phyloP scores from a whole-genome alignment of 768 basidiomycete genomes.

The Pleurotus eryngii region DNA sequence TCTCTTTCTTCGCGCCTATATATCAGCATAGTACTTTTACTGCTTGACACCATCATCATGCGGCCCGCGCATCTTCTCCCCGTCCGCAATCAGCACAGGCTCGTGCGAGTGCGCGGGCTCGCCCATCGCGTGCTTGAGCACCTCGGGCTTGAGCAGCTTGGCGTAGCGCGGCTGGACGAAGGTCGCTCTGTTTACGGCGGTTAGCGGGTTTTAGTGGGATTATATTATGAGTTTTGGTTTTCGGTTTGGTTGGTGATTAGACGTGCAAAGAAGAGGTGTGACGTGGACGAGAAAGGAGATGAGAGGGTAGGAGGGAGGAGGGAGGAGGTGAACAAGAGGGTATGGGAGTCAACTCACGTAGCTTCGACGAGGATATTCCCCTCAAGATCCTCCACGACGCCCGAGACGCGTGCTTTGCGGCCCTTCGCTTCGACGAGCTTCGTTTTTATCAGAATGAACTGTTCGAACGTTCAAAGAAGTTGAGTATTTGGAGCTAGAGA shows the following conservation, averaged over 20 bases:
- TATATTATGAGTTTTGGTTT: not conserved
- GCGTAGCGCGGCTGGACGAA: constrained; percentile 93
- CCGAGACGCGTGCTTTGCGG: constrained; percentile 72
- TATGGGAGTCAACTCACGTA: constrained; percentile 43
- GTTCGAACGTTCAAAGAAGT: constrained; percentile 5
- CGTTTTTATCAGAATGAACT: constrained; percentile 85
- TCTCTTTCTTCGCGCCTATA: too few relatives aligned
- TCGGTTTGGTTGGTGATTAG: not conserved
- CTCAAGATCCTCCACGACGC: constrained; percentile 73
- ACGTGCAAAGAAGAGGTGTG: too few relatives aligned
- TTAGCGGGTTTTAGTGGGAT: too few relatives aligned
- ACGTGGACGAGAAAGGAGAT: too few relatives aligned
- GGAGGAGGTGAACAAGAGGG: not conserved
- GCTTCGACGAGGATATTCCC: constrained; percentile 84
- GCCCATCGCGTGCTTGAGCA: constrained; percentile 65
- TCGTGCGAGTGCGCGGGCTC: constrained; percentile 38
- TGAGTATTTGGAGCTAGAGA: not conserved
- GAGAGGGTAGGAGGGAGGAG: too few relatives aligned
- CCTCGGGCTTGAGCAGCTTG: constrained; percentile 60
- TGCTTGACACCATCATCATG: not conserved
- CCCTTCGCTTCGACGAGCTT: constrained; percentile 65
- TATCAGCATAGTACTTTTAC: too few relatives aligned
- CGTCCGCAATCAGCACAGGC: constrained; percentile 38
- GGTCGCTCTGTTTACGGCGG: constrained; percentile 38
- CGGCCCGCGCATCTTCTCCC: constrained; percentile 19